Percentiles rank a stretch among this genome's conserved stretches.
phyloP scores from a whole-genome alignment of 2,329 filamentous ascomycete species.

The Trichoderma sp. region DNA sequence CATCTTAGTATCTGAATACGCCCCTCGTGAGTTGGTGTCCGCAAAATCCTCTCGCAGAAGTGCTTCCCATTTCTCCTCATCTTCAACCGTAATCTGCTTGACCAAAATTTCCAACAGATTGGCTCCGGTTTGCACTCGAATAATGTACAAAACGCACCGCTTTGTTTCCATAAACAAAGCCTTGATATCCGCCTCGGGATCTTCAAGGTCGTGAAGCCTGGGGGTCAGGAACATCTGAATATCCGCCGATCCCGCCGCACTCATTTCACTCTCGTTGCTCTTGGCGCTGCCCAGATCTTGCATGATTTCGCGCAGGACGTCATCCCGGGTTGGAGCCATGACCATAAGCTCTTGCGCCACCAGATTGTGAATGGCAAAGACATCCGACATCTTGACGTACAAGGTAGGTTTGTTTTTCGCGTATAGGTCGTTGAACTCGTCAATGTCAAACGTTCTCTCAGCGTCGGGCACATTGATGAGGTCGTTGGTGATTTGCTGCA shows the following conservation, averaged over 20 bases:
- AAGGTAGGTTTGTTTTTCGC: conserved; percentile 93
- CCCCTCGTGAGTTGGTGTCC: conserved; percentile 67
- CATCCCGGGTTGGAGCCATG: conserved; percentile 78
- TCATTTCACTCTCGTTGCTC: conserved; percentile 91
- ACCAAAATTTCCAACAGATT: conserved; percentile 96
- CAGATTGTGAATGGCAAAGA: conserved; percentile 92
- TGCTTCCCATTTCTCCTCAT: conserved; percentile 82
- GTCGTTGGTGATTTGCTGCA: conserved; percentile 71
- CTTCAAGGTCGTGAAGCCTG: conserved; percentile 84
- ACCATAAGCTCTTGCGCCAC: conserved; percentile 74
- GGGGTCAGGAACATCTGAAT: conserved; percentile 89
- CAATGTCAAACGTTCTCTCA: conserved; percentile 93
- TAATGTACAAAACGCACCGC: conserved; percentile 94
- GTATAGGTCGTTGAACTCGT: conserved; percentile 98
- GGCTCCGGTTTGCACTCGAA: conserved; percentile 86
- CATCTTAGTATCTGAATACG: conserved; percentile 87
- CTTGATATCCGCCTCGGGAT: conserved; percentile 90
- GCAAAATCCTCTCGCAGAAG: conserved; percentile 78
- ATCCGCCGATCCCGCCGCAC: conserved; percentile 79
- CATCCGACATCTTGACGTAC: conserved; percentile 99
- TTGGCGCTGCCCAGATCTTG: conserved; percentile 94
- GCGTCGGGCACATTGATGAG: conserved; percentile 82
- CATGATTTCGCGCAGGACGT: conserved; percentile 85
- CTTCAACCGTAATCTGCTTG: conserved; percentile 80
- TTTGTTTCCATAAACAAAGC: conserved; percentile 98